Evolutionary conservation across 2,329 filamentous ascomycete genomes (phyloP), one percentile per base, ranked within the genome.

Genomic region (Metarhizium guizhouense): DNA sequence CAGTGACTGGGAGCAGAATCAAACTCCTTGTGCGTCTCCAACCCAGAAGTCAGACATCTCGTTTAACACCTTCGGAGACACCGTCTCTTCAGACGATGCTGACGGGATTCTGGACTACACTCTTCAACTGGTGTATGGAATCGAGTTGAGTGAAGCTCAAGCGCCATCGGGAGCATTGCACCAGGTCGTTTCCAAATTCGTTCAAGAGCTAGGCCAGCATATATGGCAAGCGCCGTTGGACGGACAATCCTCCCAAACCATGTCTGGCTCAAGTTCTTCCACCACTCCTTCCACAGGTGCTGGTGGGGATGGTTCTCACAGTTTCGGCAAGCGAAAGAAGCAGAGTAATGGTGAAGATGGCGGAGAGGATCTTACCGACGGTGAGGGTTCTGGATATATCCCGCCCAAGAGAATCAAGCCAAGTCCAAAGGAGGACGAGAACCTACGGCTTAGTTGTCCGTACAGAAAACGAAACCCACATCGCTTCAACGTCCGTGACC

Each of bases 401-500:
- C 64, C 65, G 0, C 56, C 59, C 7, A 74, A 74, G 55, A 64
- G 69, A 16, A 45, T 62, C 0, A 63, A 67, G 11, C 66, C 66
- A 3, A 68, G 67, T 29, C 65, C 67, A 0, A 64, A 60, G 40
- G 71, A 72, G 0, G 71, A 74, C 1, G 71, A 72, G 52, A 72
- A 70, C 47, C 61, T 74, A 4, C 68, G 71, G 2, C 59, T 74
- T 4, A 74, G 73, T 53, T 77, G 74, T 55, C 74, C 74, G 1
- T 77, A 71, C 45, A 66, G 74, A 36, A 75, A 74, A 60, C 67
- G 74, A 13, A 76, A 77, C 47, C 73, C 74, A 1, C 65, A 67
- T 38, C 69, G 73, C 1, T 77, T 76, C 60, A 76, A 77, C 40
- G 71, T 77, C 47, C 67, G 74, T 4, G 74, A 76, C 47, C 70